These are phyloP conservation scores for Apiotrichum porosum DNA, from an alignment of 1,284 basidiomycete species.

Conservation along the genomic window DNA sequence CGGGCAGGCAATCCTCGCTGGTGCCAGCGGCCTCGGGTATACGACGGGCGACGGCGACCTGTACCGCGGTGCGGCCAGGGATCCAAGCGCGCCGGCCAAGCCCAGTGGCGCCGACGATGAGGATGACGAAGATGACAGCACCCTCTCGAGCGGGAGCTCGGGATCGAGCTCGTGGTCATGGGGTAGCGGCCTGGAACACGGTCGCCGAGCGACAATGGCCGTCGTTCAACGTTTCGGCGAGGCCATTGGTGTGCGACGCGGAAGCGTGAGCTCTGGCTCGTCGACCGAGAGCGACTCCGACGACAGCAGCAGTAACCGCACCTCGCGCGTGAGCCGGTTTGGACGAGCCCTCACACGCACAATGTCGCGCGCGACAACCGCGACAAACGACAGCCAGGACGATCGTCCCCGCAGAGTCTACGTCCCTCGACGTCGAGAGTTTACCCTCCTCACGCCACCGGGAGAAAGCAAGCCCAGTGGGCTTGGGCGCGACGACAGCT, in stretches of 20 bases:
- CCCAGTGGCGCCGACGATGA: background rate
- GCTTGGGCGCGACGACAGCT: too few species aligned
- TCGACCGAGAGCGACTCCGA: conserved; percentile 4
- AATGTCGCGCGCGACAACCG: conserved; percentile 14
- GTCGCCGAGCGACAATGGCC: conserved; percentile 33
- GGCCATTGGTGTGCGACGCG: conserved; percentile 38
- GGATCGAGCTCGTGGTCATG: conserved; percentile 31
- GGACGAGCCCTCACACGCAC: conserved; percentile 14
- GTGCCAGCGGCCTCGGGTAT: conserved; percentile 34
- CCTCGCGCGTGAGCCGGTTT: conserved; percentile 6
- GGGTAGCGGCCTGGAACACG: conserved; percentile 34
- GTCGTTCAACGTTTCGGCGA: conserved; percentile 44
- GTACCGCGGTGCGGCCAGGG: conserved; percentile 36
- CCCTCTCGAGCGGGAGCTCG: conserved; percentile 25
- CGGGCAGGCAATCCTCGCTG: conserved; percentile 15
- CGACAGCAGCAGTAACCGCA: conserved; percentile 9
- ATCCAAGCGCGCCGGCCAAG: conserved; percentile 23
- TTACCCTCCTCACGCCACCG: conserved; percentile 51
- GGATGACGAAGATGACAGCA: conserved; percentile 34
- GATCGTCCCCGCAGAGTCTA: conserved; percentile 37
- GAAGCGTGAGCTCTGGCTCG: conserved; percentile 18
- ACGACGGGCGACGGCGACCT: conserved; percentile 42
- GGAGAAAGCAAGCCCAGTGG: background rate
- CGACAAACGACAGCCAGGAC: conserved; percentile 13
- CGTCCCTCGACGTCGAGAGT: conserved; percentile 53